Evolutionary conservation across 2,329 filamentous ascomycete genomes (phyloP).

Genomic region (Xylariaceae sp.): DNA sequence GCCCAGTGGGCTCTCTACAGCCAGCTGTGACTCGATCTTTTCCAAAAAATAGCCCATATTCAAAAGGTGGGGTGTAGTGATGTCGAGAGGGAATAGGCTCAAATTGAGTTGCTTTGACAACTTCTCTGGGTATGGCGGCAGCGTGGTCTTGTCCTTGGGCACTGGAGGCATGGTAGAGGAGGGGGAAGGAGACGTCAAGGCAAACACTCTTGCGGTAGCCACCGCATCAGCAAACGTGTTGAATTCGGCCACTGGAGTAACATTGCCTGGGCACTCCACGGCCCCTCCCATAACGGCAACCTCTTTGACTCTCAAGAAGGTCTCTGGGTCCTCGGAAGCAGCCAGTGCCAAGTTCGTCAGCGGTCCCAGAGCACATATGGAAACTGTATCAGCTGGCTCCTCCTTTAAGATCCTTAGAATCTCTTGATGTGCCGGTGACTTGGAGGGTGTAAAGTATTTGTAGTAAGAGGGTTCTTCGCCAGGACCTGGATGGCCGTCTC

Average conservation of each 20-base stretch:
- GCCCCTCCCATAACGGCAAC: slow-evolving; percentile 95
- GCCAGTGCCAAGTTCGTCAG: slow-evolving; percentile 93
- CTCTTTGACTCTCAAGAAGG: slow-evolving; percentile 88
- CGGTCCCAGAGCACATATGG: slow-evolving; percentile 88
- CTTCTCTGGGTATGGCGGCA: slow-evolving; percentile 67
- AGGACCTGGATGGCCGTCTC: slow-evolving; percentile 42
- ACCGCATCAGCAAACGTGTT: slow-evolving; percentile 90
- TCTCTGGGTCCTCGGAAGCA: slow-evolving; percentile 84
- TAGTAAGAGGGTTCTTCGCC: slow-evolving; percentile 54
- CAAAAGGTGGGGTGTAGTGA: slow-evolving; percentile 74
- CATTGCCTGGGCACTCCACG: slow-evolving; percentile 80
- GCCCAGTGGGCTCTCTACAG: slow-evolving; percentile 72
- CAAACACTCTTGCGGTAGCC: slow-evolving; percentile 77
- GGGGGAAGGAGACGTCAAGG: slow-evolving; percentile 76
- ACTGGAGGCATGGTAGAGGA: slow-evolving; percentile 79
- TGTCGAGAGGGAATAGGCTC: slow-evolving; percentile 76
- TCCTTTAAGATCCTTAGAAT: slow-evolving; percentile 86
- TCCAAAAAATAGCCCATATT: slow-evolving; percentile 64
- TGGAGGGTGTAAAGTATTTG: slow-evolving; percentile 76
- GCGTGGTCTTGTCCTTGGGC: slow-evolving; percentile 53
- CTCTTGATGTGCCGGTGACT: slow-evolving; percentile 76
- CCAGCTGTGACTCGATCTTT: slow-evolving; percentile 60
- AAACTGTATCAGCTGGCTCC: slow-evolving; percentile 82
- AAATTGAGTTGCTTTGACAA: slow-evolving; percentile 70
- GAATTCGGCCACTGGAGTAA: slow-evolving; percentile 88